These are phyloP conservation scores for Nannochloropsis salina DNA, from an alignment of 108 stramenopile genomes.

Conservation along the genomic window DNA sequence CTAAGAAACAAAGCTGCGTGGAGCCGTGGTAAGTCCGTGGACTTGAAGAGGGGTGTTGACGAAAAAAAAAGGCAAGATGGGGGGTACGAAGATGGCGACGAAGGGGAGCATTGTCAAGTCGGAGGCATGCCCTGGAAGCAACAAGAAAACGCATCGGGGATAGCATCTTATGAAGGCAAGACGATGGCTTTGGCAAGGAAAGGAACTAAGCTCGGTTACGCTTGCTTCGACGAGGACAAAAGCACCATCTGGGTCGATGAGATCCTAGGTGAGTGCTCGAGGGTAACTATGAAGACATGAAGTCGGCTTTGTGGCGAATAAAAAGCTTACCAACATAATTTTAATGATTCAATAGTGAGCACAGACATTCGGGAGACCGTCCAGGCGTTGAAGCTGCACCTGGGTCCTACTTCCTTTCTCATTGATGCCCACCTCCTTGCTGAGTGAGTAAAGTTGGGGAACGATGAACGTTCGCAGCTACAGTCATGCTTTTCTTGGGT, in stretches of 20 bases:
- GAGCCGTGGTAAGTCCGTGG: background rate
- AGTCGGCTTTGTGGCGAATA: background rate
- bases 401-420: constrained; percentile 17
- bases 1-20: background rate
- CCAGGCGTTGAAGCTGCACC: background rate
- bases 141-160: background rate
- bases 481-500: too few species aligned
- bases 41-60: background rate
- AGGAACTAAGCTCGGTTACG: background rate
- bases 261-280: background rate
- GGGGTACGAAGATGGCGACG: background rate
- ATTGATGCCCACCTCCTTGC: background rate
- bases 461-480: too few species aligned
- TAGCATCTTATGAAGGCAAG: background rate
- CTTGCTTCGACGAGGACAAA: background rate
- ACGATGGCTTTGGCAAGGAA: background rate
- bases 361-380: background rate
- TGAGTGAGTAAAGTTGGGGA: background rate
- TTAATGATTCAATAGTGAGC: background rate
- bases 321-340: background rate
- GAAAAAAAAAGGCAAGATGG: background rate
- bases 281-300: background rate
- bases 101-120: background rate
- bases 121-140: background rate
- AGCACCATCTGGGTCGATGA: constrained; percentile 17